Base-by-base conservation (phyloP, 2,329 filamentous ascomycete species). In the Fusarium miscanthi region DNA sequence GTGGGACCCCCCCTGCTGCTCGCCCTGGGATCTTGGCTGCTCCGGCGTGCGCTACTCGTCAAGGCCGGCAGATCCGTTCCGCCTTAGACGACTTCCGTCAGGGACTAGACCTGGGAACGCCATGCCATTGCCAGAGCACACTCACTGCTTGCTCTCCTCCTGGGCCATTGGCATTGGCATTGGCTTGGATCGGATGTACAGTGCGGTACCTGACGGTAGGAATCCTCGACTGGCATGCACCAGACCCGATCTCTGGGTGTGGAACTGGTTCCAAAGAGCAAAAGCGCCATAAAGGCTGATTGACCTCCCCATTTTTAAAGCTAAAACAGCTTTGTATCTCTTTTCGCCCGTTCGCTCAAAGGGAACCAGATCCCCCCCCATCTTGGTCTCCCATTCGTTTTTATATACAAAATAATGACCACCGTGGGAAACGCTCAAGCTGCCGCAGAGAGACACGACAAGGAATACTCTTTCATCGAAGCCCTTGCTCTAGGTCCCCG, bases 391-490 rank as follows among this genome's bases (percentile, higher is more conserved):
- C 41, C 38, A 51, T 54, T 53, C 30, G 48, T 31, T 56, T 21
- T 35, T 57, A 31, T 49, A 46, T 66, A 65, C 65, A 72, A 74
- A 72, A 76, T 71, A 49, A 77, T 77, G 76, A 76, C 65, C 71
- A 45, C 65, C 48, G 73, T 70, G 71, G 76, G 61, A 48, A 69
- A 59, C 25, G 21, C 37, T 66, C 43, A 54, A 38, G 49, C 51
- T 45, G 65, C 65, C 59, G 62, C 61, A 57, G 71, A 73, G 52
- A 70, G 66, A 74, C 48, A 54, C 43, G 74, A 77, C 66, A 75
- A 78, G 69, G 77, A 79, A 62, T 79, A 77, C 70, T 79, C 78
- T 64, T 79, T 79, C 63, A 75, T 79, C 48, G 78, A 79, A 76
- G 78, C 78, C 37, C 76, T 79, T 56, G 66, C 72, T 57, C 76